A percentile compares a stretch with the other conserved stretches of the same genome.
Conservation (phyloP, 306 rosid species). For the Rosa chinensis region DNA sequence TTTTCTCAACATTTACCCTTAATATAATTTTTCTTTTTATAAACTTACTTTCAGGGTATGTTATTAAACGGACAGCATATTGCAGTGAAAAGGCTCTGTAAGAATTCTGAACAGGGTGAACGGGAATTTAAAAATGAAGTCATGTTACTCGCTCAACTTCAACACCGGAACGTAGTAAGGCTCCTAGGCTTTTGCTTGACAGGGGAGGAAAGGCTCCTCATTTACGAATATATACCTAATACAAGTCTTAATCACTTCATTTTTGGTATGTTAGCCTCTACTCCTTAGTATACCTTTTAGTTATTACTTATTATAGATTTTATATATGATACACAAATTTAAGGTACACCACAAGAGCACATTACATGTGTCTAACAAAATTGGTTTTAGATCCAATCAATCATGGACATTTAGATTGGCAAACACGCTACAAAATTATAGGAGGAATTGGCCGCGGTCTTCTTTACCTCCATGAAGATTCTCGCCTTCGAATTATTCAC, state of each 20-base stretch:
- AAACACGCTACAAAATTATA: conserved; percentile 4
- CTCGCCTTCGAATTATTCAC: neutral
- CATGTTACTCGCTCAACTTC: too few relatives aligned
- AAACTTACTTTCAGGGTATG: neutral
- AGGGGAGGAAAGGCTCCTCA: too few relatives aligned
- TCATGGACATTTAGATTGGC: neutral
- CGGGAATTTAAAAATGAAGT: too few relatives aligned
- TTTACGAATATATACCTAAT: too few relatives aligned
- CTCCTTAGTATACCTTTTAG: neutral
- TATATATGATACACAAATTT: too few relatives aligned
- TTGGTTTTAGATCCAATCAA: neutral
- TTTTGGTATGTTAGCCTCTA: neutral
- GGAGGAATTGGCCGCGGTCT: conserved; percentile 1
- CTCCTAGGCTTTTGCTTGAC: too few relatives aligned
- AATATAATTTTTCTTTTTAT: too few relatives aligned
- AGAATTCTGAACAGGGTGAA: neutral
- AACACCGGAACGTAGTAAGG: too few relatives aligned
- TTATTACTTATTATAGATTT: too few relatives aligned
- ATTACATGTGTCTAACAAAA: neutral
- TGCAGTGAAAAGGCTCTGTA: neutral
- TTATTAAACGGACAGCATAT: neutral
- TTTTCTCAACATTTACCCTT: too few relatives aligned
- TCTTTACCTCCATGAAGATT: conserved; percentile 11
- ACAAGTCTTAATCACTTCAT: neutral
- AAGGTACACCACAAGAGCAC: too few relatives aligned